These are phyloP conservation scores for Candida khao-thaluensis DNA, from an alignment of 805 yeast genomes.

Conservation along the genomic window DNA sequence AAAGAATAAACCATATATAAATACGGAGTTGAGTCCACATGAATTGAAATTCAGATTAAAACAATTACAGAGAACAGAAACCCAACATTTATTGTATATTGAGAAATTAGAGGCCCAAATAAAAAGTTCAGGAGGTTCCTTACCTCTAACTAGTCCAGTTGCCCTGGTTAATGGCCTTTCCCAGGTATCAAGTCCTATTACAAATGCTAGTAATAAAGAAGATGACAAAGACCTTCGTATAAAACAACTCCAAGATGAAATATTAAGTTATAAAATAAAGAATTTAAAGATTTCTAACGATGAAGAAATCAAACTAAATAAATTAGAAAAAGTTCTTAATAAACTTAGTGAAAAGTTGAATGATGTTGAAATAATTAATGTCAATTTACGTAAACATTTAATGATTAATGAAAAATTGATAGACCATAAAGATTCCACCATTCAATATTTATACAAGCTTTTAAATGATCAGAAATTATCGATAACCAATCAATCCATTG, in stretches of 20 bases:
- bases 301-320: slow-evolving; percentile 50
- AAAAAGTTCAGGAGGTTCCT: slow-evolving; percentile 20
- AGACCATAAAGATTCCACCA: slow-evolving; percentile 55
- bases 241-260: slow-evolving; percentile 28
- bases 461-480: slow-evolving; percentile 50
- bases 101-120: slow-evolving; percentile 44
- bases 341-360: slow-evolving; percentile 57
- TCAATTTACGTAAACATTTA: slow-evolving; percentile 54
- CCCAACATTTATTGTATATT: slow-evolving; percentile 30
- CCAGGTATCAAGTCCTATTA: neutral
- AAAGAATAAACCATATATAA: slow-evolving; percentile 64
- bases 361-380: slow-evolving; percentile 63
- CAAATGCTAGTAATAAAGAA: neutral
- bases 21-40: slow-evolving; percentile 53
- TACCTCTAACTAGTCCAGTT: slow-evolving; percentile 10
- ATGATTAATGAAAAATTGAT: slow-evolving; percentile 54
- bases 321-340: slow-evolving; percentile 57
- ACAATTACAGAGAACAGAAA: slow-evolving; percentile 35
- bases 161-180: neutral
- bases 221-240: slow-evolving; percentile 29
- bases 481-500: slow-evolving; percentile 47
- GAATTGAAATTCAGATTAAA: slow-evolving; percentile 44
- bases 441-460: slow-evolving; percentile 50
- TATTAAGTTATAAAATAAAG: slow-evolving; percentile 30
- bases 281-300: slow-evolving; percentile 32